A percentile compares a stretch with the other conserved stretches of the same genome.
Evolutionary conservation across 2,329 filamentous ascomycete species (phyloP).

Genomic region (Colletotrichum lentis): DNA sequence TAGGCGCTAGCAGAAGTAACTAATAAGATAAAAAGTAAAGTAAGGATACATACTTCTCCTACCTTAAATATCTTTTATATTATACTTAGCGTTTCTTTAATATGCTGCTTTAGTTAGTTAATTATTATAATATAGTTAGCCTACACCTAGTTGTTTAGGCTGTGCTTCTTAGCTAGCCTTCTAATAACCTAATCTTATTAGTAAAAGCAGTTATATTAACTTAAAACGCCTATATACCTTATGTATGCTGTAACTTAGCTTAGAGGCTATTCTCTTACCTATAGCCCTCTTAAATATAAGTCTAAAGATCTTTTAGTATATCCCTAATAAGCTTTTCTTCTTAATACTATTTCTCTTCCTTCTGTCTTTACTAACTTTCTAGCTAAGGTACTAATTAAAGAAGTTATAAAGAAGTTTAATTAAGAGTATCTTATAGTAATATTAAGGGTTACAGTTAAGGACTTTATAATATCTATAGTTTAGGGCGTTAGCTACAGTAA

Average conservation of each 20-base stretch:
- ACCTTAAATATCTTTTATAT: neutral
- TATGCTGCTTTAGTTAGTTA: neutral
- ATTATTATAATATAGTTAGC: neutral
- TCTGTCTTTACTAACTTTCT: neutral
- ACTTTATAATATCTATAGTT: neutral
- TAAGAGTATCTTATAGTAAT: neutral
- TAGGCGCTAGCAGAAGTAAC: neutral
- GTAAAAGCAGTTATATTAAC: neutral
- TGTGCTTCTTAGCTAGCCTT: neutral
- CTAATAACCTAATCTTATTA: neutral
- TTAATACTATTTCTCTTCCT: constrained; percentile 4
- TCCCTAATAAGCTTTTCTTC: neutral
- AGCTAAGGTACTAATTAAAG: constrained; percentile 1
- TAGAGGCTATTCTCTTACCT: neutral
- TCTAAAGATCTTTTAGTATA: constrained; percentile 1
- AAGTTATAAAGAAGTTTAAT: neutral
- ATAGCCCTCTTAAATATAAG: constrained; percentile 9
- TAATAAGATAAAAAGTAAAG: neutral
- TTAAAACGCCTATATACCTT: neutral
- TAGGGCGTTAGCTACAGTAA: neutral
- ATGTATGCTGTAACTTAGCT: neutral
- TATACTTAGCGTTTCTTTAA: neutral
- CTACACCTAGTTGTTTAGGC: neutral
- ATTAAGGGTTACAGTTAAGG: neutral
- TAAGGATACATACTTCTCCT: neutral